A percentile compares a stretch with the other conserved stretches of the same genome.
Evolutionary conservation across 2,329 filamentous ascomycete species (phyloP).

Genomic region (Aspergillus sp.): DNA sequence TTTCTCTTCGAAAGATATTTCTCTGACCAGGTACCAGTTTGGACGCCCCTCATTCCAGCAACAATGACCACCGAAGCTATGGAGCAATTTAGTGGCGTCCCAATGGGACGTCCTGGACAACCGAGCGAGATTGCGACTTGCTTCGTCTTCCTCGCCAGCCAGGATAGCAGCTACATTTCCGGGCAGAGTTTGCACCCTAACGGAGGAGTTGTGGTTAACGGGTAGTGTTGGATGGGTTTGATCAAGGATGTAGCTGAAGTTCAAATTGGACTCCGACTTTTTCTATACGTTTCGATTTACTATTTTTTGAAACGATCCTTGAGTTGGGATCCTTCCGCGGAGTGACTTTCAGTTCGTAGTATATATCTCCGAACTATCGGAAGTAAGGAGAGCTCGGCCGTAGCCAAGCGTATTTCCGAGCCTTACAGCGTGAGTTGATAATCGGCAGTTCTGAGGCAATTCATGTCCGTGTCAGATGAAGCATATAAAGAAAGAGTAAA

Average conservation of each 20-base stretch:
- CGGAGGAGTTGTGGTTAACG: slow-evolving; percentile 56
- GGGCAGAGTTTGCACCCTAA: slow-evolving; percentile 71
- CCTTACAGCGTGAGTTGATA: neutral
- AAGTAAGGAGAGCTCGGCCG: too few relatives aligned
- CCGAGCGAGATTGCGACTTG: slow-evolving; percentile 79
- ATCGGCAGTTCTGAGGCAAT: too few relatives aligned
- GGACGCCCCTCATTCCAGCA: slow-evolving; percentile 71
- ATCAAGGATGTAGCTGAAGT: neutral
- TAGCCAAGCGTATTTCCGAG: too few relatives aligned
- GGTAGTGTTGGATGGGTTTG: slow-evolving; percentile 21
- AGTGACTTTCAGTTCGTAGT: too few relatives aligned
- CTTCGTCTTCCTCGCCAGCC: slow-evolving; percentile 75
- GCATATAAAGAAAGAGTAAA: neutral
- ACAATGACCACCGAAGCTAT: slow-evolving; percentile 71
- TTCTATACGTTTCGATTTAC: too few relatives aligned
- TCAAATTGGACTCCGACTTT: too few relatives aligned
- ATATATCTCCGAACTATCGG: too few relatives aligned
- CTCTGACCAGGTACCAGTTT: slow-evolving; percentile 48
- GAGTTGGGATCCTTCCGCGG: too few relatives aligned
- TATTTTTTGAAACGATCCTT: too few relatives aligned
- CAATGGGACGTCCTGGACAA: slow-evolving; percentile 75
- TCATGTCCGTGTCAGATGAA: too few relatives aligned
- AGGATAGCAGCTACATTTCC: slow-evolving; percentile 70
- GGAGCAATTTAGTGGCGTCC: slow-evolving; percentile 67
- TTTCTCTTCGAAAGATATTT: neutral